Evolutionary conservation across 352 stramenopile genomes (phyloP).

Genomic region (Phytophthora sp.): DNA sequence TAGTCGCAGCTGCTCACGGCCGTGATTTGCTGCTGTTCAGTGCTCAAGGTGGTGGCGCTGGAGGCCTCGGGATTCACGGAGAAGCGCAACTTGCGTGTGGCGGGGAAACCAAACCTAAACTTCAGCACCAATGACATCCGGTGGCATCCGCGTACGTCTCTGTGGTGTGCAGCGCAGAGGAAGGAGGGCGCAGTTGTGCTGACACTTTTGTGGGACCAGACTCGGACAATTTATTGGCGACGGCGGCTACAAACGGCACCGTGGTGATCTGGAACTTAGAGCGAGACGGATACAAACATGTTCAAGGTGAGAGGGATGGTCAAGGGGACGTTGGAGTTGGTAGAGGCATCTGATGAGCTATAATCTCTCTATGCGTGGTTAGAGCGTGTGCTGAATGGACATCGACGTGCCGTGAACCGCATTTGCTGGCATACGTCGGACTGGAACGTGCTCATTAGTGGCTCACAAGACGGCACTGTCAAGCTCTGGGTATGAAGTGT

Average conservation of each 20-base stretch:
- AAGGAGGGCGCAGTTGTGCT: neutral
- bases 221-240: conserved; percentile 84
- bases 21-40: conserved; percentile 27
- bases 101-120: conserved; percentile 82
- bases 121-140: conserved; percentile 92
- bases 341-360: neutral
- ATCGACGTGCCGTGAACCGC: conserved; percentile 86
- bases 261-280: conserved; percentile 91
- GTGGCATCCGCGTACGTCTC: conserved; percentile 81
- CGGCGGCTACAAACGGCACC: conserved; percentile 81
- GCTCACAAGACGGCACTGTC: conserved; percentile 87
- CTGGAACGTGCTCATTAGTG: conserved; percentile 82
- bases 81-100: conserved; percentile 83
- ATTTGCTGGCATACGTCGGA: conserved; percentile 90
- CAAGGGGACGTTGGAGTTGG: neutral
- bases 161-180: neutral
- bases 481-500: conserved; percentile 76
- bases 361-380: too few species aligned
- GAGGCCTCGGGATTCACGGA: conserved; percentile 80
- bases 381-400: conserved; percentile 83
- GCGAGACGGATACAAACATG: conserved; percentile 86
- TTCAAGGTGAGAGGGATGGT: conserved; percentile 67
- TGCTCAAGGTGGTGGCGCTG: conserved; percentile 87
- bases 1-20: conserved; percentile 1
- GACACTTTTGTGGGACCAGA: conserved; percentile 45